These are phyloP conservation scores for Hypoxylon sp. DNA, from an alignment of 2,329 filamentous ascomycete genomes.

Conservation along the genomic window DNA sequence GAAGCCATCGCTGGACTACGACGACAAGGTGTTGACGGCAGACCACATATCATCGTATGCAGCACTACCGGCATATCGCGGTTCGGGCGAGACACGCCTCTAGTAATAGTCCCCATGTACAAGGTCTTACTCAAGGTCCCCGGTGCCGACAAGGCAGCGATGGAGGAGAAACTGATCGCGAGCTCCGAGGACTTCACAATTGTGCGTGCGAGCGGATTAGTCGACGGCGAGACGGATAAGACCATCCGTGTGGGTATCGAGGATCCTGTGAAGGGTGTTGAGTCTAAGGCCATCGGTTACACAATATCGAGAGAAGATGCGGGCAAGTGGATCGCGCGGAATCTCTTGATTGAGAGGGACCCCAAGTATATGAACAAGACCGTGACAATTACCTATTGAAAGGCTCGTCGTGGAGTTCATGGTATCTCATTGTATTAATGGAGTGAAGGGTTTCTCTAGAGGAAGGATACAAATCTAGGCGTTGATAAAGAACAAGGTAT, in stretches of 20 bases:
- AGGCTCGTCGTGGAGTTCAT: not conserved
- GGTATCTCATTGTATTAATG: not conserved
- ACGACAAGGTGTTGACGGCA: constrained; percentile 35
- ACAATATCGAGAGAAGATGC: constrained; percentile 64
- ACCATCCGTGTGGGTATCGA: constrained; percentile 60
- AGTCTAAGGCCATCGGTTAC: constrained; percentile 60
- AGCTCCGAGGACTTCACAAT: constrained; percentile 57
- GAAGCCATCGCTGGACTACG: constrained; percentile 56
- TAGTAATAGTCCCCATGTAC: constrained; percentile 62
- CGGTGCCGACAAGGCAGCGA: constrained; percentile 64
- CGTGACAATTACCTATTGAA: constrained; percentile 55
- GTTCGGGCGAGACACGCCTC: constrained; percentile 60
- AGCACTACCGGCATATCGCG: constrained; percentile 62
- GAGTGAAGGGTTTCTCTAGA: not conserved
- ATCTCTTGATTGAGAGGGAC: constrained; percentile 53
- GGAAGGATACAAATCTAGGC: not conserved
- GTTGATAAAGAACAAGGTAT: not conserved
- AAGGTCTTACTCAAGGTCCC: constrained; percentile 58
- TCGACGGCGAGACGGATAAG: constrained; percentile 49
- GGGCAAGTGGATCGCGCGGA: constrained; percentile 63
- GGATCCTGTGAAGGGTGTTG: constrained; percentile 49
- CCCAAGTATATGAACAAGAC: constrained; percentile 56
- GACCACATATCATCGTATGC: constrained; percentile 58
- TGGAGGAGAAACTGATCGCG: constrained; percentile 58
- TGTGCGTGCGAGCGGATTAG: constrained; percentile 58